phyloP scores from a whole-genome alignment of 2,329 filamentous ascomycete species.

The Colletotrichum horii region DNA sequence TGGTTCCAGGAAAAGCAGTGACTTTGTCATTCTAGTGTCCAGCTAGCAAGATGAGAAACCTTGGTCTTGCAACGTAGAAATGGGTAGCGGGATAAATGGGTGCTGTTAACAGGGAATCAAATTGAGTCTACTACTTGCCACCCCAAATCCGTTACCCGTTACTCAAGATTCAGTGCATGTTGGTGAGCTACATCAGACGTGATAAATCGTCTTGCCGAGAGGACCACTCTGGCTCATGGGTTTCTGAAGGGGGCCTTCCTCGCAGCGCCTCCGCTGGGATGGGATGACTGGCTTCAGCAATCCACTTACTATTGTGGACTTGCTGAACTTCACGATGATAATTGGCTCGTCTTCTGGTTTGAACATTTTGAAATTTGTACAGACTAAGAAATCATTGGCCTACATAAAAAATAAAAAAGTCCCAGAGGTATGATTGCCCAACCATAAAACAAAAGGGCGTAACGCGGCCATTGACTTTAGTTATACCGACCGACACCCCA shows the following conservation, averaged over 20 bases:
- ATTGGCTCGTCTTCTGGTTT: not conserved
- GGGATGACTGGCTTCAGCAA: too few relatives aligned
- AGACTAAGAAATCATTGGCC: slow-evolving; percentile 29
- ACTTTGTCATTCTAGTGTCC: not conserved
- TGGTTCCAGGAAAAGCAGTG: not conserved
- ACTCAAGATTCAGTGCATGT: not conserved
- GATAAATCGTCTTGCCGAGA: not conserved
- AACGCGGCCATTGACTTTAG: slow-evolving; percentile 11
- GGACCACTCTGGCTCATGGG: not conserved
- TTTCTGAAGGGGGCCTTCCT: not conserved
- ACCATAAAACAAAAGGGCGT: slow-evolving; percentile 17
- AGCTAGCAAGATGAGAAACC: too few relatives aligned
- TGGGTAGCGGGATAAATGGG: too few relatives aligned
- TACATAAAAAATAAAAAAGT: slow-evolving; percentile 27
- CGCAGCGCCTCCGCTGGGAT: not conserved
- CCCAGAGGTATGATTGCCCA: slow-evolving; percentile 19
- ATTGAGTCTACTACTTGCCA: too few relatives aligned
- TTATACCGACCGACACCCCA: slow-evolving; percentile 18
- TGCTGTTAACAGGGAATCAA: too few relatives aligned
- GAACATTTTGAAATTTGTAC: slow-evolving; percentile 37
- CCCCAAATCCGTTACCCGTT: not conserved
- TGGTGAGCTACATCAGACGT: not conserved
- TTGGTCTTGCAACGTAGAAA: too few relatives aligned
- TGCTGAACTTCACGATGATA: not conserved
- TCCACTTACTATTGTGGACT: too few relatives aligned